Conservation (phyloP, 2,329 filamentous ascomycete species). For the Chaetomium olivaceum region DNA sequence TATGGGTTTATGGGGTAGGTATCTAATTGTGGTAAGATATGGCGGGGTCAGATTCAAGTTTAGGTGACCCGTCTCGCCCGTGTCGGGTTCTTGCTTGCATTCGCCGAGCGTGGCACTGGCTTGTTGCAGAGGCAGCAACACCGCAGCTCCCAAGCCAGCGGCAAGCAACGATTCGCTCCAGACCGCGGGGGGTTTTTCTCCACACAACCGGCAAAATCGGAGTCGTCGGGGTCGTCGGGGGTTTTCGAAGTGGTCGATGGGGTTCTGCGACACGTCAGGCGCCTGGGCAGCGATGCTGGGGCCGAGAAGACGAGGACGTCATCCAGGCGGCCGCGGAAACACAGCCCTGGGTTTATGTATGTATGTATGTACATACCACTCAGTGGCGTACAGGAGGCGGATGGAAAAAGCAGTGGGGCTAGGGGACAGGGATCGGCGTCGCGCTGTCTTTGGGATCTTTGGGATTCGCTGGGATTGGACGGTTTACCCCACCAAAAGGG, state of each 20-base stretch:
- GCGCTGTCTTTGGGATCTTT: background rate
- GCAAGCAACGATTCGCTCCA: conserved; percentile 7
- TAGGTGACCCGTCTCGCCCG: background rate
- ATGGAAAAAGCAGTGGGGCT: background rate
- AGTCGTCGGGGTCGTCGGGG: background rate
- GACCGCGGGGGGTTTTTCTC: background rate
- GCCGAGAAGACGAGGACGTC: conserved; percentile 25
- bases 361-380: background rate
- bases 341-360: conserved; percentile 7
- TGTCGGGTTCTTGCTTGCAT: background rate
- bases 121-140: conserved; percentile 6
- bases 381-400: background rate
- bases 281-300: conserved; percentile 4
- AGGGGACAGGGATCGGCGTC: conserved; percentile 18
- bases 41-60: background rate
- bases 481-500: background rate
- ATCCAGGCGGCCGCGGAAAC: conserved; percentile 17
- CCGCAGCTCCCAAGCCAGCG: background rate
- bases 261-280: conserved; percentile 14
- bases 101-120: background rate
- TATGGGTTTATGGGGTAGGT: background rate
- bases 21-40: background rate
- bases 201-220: background rate
- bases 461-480: conserved; percentile 3
- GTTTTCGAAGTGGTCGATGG: background rate